Evolutionary conservation across 2,329 filamentous ascomycete species (phyloP).

Genomic region (Colletotrichum aenigma): DNA sequence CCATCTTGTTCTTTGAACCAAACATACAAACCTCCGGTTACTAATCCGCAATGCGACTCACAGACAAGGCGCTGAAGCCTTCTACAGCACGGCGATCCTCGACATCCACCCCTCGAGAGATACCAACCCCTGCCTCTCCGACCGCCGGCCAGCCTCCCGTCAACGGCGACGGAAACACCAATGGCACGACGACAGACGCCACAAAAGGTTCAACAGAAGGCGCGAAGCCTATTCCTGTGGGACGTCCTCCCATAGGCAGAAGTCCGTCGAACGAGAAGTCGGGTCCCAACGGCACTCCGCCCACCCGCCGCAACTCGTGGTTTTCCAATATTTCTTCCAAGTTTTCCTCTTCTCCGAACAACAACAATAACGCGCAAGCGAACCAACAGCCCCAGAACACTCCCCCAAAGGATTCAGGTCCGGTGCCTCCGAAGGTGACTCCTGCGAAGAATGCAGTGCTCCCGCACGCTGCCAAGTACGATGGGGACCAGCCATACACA

Average conservation of each 20-base stretch:
- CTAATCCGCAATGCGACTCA: conserved; percentile 16
- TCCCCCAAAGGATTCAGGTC: conserved; percentile 34
- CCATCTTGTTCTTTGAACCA: background rate
- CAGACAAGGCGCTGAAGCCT: conserved; percentile 15
- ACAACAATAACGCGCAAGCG: conserved; percentile 35
- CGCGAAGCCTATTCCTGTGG: conserved; percentile 30
- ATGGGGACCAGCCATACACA: conserved; percentile 70
- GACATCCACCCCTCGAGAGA: conserved; percentile 4
- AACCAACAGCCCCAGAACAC: conserved; percentile 36
- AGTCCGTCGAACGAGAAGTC: conserved; percentile 35
- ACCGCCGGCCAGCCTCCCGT: background rate
- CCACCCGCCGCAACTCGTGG: conserved; percentile 78
- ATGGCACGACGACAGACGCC: background rate
- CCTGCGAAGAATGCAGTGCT: conserved; percentile 64
- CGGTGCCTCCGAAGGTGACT: conserved; percentile 46
- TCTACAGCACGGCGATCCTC: conserved; percentile 4
- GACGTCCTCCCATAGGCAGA: conserved; percentile 33
- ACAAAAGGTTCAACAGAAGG: conserved; percentile 4
- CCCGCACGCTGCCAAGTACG: conserved; percentile 57
- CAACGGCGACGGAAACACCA: conserved; percentile 8
- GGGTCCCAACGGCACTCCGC: conserved; percentile 34
- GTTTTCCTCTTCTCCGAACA: conserved; percentile 69
- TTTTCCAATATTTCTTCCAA: conserved; percentile 93
- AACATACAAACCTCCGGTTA: background rate
- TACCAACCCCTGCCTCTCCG: background rate